phyloP scores from a whole-genome alignment of 768 basidiomycete species.

The Paxillus involutus region DNA sequence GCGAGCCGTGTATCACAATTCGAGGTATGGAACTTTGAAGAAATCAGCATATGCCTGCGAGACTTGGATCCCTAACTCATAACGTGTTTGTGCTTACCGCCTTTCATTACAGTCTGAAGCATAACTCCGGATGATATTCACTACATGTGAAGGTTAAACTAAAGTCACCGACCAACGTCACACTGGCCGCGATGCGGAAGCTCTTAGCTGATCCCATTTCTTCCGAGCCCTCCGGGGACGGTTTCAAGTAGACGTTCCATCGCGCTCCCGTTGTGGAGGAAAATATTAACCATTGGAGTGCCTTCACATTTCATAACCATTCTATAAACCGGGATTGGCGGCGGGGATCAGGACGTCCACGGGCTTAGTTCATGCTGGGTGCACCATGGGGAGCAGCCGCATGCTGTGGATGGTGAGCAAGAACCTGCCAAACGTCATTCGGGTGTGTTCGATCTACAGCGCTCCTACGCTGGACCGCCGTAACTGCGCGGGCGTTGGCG shows the following conservation, averaged over 20 bases:
- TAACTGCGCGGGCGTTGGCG: slow-evolving; percentile 6
- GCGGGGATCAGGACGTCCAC: background rate
- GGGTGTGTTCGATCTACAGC: background rate
- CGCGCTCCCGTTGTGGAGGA: background rate
- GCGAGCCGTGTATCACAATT: background rate
- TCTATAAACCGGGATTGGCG: background rate
- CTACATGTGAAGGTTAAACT: slow-evolving; percentile 5
- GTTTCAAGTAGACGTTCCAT: slow-evolving; percentile 1
- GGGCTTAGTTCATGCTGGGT: background rate
- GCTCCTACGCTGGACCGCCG: background rate
- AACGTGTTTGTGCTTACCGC: slow-evolving; percentile 2
- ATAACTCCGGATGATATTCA: background rate
- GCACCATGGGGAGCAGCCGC: background rate
- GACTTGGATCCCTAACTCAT: slow-evolving; percentile 1
- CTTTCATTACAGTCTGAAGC: background rate
- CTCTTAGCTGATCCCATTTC: background rate
- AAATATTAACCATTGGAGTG: background rate
- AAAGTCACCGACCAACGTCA: too few species aligned
- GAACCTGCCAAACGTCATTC: background rate
- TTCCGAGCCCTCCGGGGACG: background rate
- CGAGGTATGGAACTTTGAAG: background rate
- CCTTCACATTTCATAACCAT: background rate
- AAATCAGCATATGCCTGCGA: background rate
- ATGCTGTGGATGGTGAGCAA: background rate
- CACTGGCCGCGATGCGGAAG: background rate